Evolutionary conservation across 208 protist genomes (phyloP).

Genomic region (Acanthamoeba lenticulata): DNA sequence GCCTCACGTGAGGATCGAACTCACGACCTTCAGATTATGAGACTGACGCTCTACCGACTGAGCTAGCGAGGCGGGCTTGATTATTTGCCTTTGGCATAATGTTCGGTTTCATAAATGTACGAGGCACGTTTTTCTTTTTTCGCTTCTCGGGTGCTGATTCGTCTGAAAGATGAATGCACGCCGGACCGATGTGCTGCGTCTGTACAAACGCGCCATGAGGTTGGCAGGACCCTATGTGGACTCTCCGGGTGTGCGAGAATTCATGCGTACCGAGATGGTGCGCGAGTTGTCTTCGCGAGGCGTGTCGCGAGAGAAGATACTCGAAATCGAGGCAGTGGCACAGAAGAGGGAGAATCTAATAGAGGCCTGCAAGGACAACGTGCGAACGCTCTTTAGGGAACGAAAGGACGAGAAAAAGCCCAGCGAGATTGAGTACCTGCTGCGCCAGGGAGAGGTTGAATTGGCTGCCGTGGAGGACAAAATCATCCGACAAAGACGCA

Average conservation of each 20-base stretch:
- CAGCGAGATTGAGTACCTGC: not conserved
- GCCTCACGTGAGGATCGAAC: conserved; percentile 72
- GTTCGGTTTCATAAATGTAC: no score
- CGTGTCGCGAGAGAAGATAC: not conserved
- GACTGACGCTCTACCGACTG: conserved; percentile 74
- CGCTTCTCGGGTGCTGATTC: not conserved
- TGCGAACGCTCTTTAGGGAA: not conserved
- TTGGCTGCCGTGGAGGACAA: conserved; percentile 9
- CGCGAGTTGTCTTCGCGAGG: not conserved
- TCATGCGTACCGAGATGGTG: conserved; percentile 44
- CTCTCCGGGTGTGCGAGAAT: not conserved
- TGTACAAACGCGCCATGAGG: not conserved
- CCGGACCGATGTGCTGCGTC: not conserved
- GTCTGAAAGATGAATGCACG: not conserved
- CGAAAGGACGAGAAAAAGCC: not conserved
- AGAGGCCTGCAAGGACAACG: not conserved
- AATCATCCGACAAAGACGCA: not conserved
- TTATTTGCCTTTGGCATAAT: no score
- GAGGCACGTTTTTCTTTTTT: no score
- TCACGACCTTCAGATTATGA: conserved; percentile 75
- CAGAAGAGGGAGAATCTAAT: not conserved
- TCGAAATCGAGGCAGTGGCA: not conserved
- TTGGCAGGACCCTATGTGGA: not conserved
- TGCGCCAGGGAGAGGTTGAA: not conserved
- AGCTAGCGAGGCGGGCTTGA: conserved; percentile 46